Base-by-base conservation (phyloP, 2,329 filamentous ascomycete species). In the Paracorniculantispora psalliotae region DNA sequence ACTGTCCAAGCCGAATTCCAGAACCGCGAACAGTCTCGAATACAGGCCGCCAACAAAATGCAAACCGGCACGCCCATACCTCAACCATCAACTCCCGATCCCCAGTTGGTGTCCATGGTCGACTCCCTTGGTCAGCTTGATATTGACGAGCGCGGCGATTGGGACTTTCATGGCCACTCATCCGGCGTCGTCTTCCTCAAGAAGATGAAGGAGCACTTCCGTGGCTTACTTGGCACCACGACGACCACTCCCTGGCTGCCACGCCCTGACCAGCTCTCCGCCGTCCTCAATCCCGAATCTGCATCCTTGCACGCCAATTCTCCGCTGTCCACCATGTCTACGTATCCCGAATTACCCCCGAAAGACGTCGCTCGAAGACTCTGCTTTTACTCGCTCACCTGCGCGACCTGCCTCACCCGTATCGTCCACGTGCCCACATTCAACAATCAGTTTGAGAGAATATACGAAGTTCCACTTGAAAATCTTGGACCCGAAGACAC, bases 121-220 rank as follows among this genome's bases (percentile, higher is more conserved):
- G 90, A 93, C 69, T 90, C 90, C 44, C 91, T 93, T 2, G 94
- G 93, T 37, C 90, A 92, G 69, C 81, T 99, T 19, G 93, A 97
- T 67, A 81, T 97, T 35, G 92, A 96, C 67, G 93, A 97, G 65
- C 86, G 87, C 66, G 93, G 93, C 44, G 86, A 94, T 66, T 96
- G 92, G 86, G 92, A 97, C 72, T 99, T 96, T 67, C 91, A 96
- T 69, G 94, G 94, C 50, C 89, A 90, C 63, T 97, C 93, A 0
- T 97, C 94, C 0, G 92, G 93, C 2, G 83, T 92, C 46, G 91
- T 93, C 63, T 99, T 97, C 71, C 82, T 97, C 66, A 84, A 86
- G 63, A 86, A 90, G 57, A 88, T 99, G 82, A 88, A 91, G 67
- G 90, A 96, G 67, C 89, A 96, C 68, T 90, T 97, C 64, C 88